phyloP scores from a whole-genome alignment of 2,329 filamentous ascomycete genomes.

The Botrytis tulipae region DNA sequence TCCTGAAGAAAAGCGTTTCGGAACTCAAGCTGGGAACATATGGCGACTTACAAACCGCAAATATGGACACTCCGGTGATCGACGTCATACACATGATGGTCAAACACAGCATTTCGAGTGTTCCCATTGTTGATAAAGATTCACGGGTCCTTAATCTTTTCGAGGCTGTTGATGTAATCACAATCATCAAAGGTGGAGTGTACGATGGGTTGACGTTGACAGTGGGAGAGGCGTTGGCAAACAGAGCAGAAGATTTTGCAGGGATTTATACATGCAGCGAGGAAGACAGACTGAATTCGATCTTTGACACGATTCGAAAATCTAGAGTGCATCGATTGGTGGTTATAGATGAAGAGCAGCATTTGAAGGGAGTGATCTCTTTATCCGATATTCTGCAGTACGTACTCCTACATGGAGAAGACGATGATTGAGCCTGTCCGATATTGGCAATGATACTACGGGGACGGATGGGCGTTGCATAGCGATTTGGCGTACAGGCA shows the following conservation, averaged over 20 bases:
- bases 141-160: conserved; percentile 87
- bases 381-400: conserved; percentile 97
- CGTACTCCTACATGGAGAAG: conserved; percentile 65
- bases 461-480: conserved; percentile 38
- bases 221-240: conserved; percentile 85
- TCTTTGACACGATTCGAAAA: conserved; percentile 95
- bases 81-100: conserved; percentile 94
- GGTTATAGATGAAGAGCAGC: conserved; percentile 85
- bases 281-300: conserved; percentile 87
- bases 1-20: conserved; percentile 80
- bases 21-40: conserved; percentile 88
- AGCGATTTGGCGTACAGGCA: conserved; percentile 38
- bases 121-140: conserved; percentile 84
- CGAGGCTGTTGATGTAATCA: conserved; percentile 95
- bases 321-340: conserved; percentile 91
- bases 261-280: conserved; percentile 96
- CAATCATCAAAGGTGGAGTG: conserved; percentile 86
- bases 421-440: conserved; percentile 31
- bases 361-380: conserved; percentile 84
- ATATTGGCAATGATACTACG: conserved; percentile 27
- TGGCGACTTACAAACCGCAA: conserved; percentile 72
- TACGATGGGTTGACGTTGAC: conserved; percentile 87
- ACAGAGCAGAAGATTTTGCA: conserved; percentile 84
- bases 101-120: conserved; percentile 86
- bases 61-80: conserved; percentile 87